A percentile compares a stretch with the other conserved stretches of the same genome.
Evolutionary conservation across 805 yeast genomes (phyloP).

Genomic region (Suhomyces kilbournensis): DNA sequence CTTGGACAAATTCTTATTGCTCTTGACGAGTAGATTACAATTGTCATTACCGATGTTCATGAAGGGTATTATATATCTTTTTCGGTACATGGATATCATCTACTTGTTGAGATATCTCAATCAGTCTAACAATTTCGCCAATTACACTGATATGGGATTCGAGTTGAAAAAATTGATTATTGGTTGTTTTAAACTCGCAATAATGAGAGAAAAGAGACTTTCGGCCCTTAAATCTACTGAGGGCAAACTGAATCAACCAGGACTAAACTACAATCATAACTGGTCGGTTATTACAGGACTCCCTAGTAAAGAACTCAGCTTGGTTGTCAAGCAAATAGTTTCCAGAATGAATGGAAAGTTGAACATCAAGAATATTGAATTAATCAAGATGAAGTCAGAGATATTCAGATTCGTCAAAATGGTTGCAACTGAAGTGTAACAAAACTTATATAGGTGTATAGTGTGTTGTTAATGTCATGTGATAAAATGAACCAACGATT

Average conservation of each 20-base stretch:
- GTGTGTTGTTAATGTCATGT: not conserved
- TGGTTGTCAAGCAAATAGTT: constrained; percentile 33
- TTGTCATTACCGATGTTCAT: constrained; percentile 35
- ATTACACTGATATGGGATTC: constrained; percentile 43
- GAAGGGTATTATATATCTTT: constrained; percentile 41
- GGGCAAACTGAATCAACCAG: not conserved
- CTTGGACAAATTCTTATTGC: constrained; percentile 37
- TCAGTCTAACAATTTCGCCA: constrained; percentile 44
- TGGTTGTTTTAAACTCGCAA: constrained; percentile 40
- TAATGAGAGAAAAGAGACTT: constrained; percentile 27
- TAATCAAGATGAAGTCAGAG: constrained; percentile 36
- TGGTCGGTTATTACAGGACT: constrained; percentile 40
- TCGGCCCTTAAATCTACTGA: not conserved
- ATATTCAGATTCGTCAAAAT: constrained; percentile 41
- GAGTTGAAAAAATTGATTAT: constrained; percentile 38
- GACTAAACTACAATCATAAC: constrained; percentile 15
- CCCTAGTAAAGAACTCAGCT: constrained; percentile 32
- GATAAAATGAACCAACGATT: not conserved
- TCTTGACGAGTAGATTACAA: constrained; percentile 36
- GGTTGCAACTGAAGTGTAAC: constrained; percentile 30
- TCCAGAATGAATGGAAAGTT: constrained; percentile 42
- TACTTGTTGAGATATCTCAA: constrained; percentile 44
- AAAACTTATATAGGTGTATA: not conserved
- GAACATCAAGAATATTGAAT: constrained; percentile 34
- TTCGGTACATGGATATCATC: constrained; percentile 46